Conservation (phyloP, 2,329 filamentous ascomycete genomes). For the Xylariaceae sp. region DNA sequence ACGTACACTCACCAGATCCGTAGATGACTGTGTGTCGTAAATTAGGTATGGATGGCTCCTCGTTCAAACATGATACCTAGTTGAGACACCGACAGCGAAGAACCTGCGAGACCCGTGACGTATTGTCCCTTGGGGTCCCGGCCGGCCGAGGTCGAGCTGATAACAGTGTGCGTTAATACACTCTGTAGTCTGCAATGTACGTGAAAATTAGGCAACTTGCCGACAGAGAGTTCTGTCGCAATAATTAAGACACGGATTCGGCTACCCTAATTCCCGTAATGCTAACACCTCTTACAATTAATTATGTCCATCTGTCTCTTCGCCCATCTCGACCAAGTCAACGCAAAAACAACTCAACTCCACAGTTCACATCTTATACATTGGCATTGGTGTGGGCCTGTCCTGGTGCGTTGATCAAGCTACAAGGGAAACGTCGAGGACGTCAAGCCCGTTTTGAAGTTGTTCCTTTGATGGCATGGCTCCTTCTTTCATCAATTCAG, state of each 20-base stretch:
- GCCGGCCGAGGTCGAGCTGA: not conserved
- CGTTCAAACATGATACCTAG: not conserved
- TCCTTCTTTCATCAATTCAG: slow-evolving; percentile 75
- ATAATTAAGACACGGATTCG: not conserved
- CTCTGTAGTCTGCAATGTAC: too few relatives aligned
- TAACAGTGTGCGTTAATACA: not conserved
- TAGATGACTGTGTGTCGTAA: too few relatives aligned
- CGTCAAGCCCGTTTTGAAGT: slow-evolving; percentile 57
- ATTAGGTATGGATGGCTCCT: too few relatives aligned
- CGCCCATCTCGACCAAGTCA: not conserved
- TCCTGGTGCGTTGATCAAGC: slow-evolving; percentile 13
- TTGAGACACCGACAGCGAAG: not conserved
- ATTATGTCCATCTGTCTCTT: not conserved
- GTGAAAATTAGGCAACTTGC: not conserved
- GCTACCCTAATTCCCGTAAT: not conserved
- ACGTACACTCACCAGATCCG: too few relatives aligned
- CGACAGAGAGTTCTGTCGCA: not conserved
- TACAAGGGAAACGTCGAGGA: slow-evolving; percentile 34
- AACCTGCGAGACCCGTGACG: not conserved
- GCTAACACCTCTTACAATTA: not conserved
- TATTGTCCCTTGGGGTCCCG: not conserved
- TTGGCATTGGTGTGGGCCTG: not conserved
- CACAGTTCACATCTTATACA: not conserved
- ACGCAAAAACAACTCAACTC: not conserved
- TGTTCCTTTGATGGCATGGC: slow-evolving; percentile 81